Percentiles rank a stretch among this genome's conserved stretches.
Conservation (phyloP, 139 green algal genomes). For the Closterium sp. region DNA sequence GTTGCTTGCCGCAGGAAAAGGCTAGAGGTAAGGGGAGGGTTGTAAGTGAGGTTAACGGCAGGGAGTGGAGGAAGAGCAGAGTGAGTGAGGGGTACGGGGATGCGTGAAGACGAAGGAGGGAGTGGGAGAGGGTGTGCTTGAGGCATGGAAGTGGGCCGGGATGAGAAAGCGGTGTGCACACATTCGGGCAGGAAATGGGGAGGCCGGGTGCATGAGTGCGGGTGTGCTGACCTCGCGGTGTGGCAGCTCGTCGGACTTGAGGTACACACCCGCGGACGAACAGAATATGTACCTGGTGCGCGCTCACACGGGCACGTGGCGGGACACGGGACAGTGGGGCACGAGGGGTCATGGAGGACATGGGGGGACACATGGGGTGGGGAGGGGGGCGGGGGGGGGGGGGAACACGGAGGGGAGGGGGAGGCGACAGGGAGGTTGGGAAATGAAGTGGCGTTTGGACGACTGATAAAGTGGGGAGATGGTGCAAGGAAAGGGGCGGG, state of each 20-base stretch:
- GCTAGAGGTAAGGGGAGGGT: too few species aligned
- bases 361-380: not conserved
- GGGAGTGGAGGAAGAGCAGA: too few species aligned
- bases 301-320: too few species aligned
- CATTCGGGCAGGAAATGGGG: not conserved
- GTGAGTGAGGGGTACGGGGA: not conserved
- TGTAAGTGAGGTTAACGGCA: too few species aligned
- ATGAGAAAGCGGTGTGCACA: not conserved
- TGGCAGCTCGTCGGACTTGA: conserved; percentile 91
- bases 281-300: conserved; percentile 78
- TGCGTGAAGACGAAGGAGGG: too few species aligned
- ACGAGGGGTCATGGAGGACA: too few species aligned
- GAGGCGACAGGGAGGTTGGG: too few species aligned
- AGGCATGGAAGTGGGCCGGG: not conserved
- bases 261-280: conserved; percentile 90
- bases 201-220: not conserved
- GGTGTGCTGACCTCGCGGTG: conserved; percentile 62
- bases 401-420: not conserved
- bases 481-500: not conserved
- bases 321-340: not conserved
- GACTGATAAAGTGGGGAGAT: not conserved
- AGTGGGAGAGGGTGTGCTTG: not conserved
- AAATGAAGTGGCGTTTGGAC: too few species aligned
- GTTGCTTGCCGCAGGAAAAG: not conserved
- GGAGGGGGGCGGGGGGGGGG: not conserved